phyloP scores from a whole-genome alignment of 164 flowering plant genomes.

The Malania oleifera region DNA sequence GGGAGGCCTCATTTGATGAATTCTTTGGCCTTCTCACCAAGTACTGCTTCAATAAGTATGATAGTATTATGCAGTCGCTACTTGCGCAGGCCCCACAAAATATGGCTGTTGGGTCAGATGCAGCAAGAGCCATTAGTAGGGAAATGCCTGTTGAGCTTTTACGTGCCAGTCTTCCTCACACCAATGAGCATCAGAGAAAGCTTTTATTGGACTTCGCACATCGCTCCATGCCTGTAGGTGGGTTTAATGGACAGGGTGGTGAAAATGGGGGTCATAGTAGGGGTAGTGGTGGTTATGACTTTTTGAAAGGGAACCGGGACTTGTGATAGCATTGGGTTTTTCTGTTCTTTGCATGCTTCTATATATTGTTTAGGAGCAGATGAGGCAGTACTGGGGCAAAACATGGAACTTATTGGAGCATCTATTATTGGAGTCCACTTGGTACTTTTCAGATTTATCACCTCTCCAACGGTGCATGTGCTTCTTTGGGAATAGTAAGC shows the following conservation, averaged over 20 bases:
- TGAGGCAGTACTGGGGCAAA: neutral
- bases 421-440: neutral
- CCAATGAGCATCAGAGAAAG: slow-evolving; percentile 42
- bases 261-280: neutral
- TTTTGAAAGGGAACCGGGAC: too few relatives aligned
- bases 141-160: slow-evolving; percentile 61
- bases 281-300: slow-evolving; percentile 14
- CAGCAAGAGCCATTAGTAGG: slow-evolving; percentile 34
- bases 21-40: slow-evolving; percentile 54
- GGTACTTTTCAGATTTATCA: neutral
- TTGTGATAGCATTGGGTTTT: neutral
- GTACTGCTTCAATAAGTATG: slow-evolving; percentile 54
- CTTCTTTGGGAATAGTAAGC: slow-evolving; percentile 5
- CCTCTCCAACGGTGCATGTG: neutral
- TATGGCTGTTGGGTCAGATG: slow-evolving; percentile 28
- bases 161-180: slow-evolving; percentile 58
- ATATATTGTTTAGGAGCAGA: neutral
- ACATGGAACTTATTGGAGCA: neutral
- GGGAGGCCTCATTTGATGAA: slow-evolving; percentile 67
- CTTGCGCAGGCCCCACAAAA: slow-evolving; percentile 17
- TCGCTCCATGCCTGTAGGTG: slow-evolving; percentile 38
- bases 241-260: slow-evolving; percentile 19
- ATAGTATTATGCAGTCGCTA: slow-evolving; percentile 37
- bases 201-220: slow-evolving; percentile 40
- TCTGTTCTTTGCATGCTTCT: neutral